Evolutionary conservation across 495 filamentous ascomycete genomes (phyloP), one percentile per base, ranked within the genome.

Genomic region (Lophium mytilinum): DNA sequence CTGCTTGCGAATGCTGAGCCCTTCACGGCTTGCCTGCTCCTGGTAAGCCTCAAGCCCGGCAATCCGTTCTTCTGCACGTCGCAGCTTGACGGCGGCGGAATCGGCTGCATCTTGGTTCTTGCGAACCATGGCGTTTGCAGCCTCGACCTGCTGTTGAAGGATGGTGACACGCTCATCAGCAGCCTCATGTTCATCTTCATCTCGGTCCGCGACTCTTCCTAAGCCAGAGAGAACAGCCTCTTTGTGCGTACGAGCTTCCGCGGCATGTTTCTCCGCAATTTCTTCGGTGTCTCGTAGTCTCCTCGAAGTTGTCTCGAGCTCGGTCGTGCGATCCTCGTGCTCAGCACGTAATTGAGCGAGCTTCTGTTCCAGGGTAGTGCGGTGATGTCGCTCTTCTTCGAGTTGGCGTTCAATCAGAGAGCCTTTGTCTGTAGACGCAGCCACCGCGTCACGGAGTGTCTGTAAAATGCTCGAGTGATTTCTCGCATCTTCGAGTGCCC

Each of bases 21-120:
- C 87, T 70, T 99, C 93, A 36, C 93, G 79, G 68, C 90, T 96
- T 5, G 90, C 83, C 73, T 99, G 93, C 66, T 96, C 92, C 72
- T 99, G 93, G 68, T 96, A 95, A 1, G 88, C 88, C 71, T 99
- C 93, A 5, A 99, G 78, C 3, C 92, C 91, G 14, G 93, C 94
- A 67, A 99, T 96, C 7, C 94, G 81, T 69, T 95, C 94, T 71
- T 97, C 95, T 8, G 93, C 93, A 50, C 88, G 83, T 9, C 91
- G 85, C 36, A 99, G 78, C 69, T 89, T 95, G 61, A 95, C 90
- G 1, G 87, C 83, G 1, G 90, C 90, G 17, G 78, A 72, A 68
- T 99, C 89, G n/a, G 92, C 93, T 50, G 93, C 90, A 39, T 83
- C 76, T 69, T 95, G 90, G 64, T 93, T 95, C 60, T 88, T 86